A percentile compares a stretch with the other conserved stretches of the same genome.
phyloP scores from a whole-genome alignment of 2,329 filamentous ascomycete genomes.

The Hypoxylon sp. region DNA sequence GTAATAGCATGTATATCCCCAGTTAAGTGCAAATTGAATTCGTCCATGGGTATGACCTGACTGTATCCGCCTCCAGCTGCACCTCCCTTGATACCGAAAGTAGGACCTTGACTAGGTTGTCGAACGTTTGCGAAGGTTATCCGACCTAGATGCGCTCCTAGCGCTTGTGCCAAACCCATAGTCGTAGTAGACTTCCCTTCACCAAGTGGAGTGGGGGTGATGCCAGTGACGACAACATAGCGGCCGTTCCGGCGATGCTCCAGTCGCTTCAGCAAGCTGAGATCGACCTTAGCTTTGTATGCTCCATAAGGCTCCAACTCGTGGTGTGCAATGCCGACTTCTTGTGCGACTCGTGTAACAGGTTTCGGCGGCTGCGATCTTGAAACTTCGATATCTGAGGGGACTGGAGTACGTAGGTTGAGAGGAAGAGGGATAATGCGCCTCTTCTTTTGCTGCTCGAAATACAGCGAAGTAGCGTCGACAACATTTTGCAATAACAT shows the following conservation, averaged over 20 bases:
- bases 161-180: conserved; percentile 91
- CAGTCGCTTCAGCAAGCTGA: conserved; percentile 84
- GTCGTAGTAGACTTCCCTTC: conserved; percentile 99
- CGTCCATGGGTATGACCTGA: conserved; percentile 99
- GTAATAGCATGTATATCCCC: conserved; percentile 98
- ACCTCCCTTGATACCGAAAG: conserved; percentile 98
- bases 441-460: conserved; percentile 84
- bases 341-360: conserved; percentile 85
- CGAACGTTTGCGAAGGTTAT: conserved; percentile 96
- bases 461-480: conserved; percentile 83
- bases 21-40: conserved; percentile 98
- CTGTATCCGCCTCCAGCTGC: conserved; percentile 98
- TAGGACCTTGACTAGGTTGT: conserved; percentile 96
- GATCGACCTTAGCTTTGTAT: conserved; percentile 95
- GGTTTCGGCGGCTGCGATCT: conserved; percentile 91
- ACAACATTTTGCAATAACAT: conserved; percentile 98
- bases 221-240: conserved; percentile 94
- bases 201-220: conserved; percentile 94
- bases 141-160: conserved; percentile 88
- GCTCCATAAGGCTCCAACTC: conserved; percentile 96
- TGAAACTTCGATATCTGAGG: conserved; percentile 96
- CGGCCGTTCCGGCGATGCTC: conserved; percentile 89
- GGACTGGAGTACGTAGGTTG: conserved; percentile 82
- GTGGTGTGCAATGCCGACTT: conserved; percentile 87
- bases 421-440: conserved; percentile 86